Conservation (phyloP, 164 flowering plant species). For the Hamamelis virginiana region DNA sequence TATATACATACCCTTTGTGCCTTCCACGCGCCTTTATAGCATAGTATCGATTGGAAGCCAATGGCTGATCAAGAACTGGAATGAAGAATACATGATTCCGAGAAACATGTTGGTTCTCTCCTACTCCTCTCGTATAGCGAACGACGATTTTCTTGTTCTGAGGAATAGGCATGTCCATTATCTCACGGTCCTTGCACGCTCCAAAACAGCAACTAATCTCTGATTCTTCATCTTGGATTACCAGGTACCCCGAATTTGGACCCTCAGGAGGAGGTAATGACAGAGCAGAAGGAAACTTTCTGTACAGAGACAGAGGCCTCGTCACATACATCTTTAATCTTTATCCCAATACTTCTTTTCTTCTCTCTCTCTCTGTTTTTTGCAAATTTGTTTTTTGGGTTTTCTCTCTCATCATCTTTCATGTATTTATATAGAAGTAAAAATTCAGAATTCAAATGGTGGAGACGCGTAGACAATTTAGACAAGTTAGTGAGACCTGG, state of each 20-base stretch:
- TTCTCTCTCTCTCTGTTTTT: too few relatives aligned
- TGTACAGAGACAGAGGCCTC: constrained; percentile 42
- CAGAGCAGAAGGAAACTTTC: constrained; percentile 23
- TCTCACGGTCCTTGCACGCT: constrained; percentile 12
- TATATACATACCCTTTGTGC: too few relatives aligned
- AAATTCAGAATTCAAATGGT: not conserved
- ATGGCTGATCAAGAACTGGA: constrained; percentile 54
- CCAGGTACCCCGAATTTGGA: too few relatives aligned
- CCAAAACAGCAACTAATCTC: constrained; percentile 43
- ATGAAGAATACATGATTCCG: constrained; percentile 30
- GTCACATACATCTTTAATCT: too few relatives aligned
- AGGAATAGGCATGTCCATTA: constrained; percentile 47
- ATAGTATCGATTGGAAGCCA: constrained; percentile 59
- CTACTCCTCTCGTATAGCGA: not conserved
- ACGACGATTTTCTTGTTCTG: constrained; percentile 44
- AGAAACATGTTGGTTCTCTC: not conserved
- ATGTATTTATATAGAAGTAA: not conserved
- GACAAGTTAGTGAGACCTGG: not conserved
- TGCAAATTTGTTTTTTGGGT: not conserved
- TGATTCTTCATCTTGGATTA: constrained; percentile 49
- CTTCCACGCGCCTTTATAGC: too few relatives aligned
- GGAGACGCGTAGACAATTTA: not conserved
- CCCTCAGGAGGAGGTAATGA: too few relatives aligned
- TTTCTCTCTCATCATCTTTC: not conserved
- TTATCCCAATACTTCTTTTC: too few relatives aligned